phyloP scores from a whole-genome alignment of 2,329 filamentous ascomycete genomes.

The Chrysoporthe puriensis region DNA sequence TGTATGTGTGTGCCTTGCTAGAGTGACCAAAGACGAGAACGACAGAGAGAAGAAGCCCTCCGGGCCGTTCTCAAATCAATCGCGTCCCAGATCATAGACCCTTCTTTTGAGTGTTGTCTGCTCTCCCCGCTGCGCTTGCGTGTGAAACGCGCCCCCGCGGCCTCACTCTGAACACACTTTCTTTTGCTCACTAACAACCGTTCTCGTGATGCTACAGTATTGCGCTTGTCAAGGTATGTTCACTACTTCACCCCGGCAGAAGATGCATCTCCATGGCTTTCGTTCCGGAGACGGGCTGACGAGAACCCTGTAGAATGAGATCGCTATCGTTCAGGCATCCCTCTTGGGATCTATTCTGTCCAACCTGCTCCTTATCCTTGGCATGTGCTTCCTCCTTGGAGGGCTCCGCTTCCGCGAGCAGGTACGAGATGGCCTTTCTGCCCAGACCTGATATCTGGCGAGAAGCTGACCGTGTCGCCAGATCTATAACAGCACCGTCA shows the following conservation, averaged over 20 bases:
- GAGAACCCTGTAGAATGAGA: conserved; percentile 53
- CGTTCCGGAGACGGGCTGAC: not conserved
- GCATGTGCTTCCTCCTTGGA: conserved; percentile 74
- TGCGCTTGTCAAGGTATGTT: conserved; percentile 41
- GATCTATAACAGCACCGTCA: conserved; percentile 74
- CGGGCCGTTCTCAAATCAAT: conserved; percentile 60
- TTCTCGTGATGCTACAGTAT: conserved; percentile 53
- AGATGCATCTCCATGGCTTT: too few relatives aligned
- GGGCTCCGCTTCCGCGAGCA: conserved; percentile 69
- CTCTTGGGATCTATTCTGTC: conserved; percentile 78
- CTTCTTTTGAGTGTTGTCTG: conserved; percentile 19
- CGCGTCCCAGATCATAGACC: conserved; percentile 45
- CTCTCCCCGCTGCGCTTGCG: conserved; percentile 4
- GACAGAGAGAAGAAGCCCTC: conserved; percentile 53
- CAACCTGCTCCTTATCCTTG: conserved; percentile 74
- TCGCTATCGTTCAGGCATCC: conserved; percentile 76
- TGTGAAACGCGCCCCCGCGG: conserved; percentile 11
- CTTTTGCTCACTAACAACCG: conserved; percentile 41
- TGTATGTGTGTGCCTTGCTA: conserved; percentile 56
- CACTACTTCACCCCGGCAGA: not conserved
- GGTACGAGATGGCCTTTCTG: conserved; percentile 40
- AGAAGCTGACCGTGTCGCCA: conserved; percentile 31
- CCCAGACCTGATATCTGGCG: not conserved
- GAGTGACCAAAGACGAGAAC: conserved; percentile 49
- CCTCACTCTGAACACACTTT: conserved; percentile 31